phyloP scores from a whole-genome alignment of 192 early-diverging fungal species.

The Neocallimastix lanati region DNA sequence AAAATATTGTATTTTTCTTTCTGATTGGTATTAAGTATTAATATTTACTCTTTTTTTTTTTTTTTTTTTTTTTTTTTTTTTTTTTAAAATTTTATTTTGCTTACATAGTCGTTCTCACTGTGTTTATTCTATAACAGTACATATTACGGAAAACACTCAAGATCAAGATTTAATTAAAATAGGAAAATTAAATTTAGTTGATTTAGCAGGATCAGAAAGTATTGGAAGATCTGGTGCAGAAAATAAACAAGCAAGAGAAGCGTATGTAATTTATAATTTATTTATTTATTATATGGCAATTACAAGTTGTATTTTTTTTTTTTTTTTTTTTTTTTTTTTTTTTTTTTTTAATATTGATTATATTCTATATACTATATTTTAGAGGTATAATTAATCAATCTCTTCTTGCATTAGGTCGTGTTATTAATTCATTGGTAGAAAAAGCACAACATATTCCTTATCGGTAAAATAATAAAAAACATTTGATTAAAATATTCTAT shows the following conservation, averaged over 20 bases:
- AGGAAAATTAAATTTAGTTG: slow-evolving; percentile 93
- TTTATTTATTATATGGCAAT: too few relatives aligned
- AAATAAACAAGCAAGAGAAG: slow-evolving; percentile 63
- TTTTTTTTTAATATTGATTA: too few relatives aligned
- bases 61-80: too few relatives aligned
- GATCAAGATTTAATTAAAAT: slow-evolving; percentile 72
- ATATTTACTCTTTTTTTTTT: too few relatives aligned
- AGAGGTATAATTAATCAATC: slow-evolving; percentile 2
- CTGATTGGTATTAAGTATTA: too few relatives aligned
- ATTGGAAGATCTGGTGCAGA: slow-evolving; percentile 79
- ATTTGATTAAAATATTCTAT: too few relatives aligned
- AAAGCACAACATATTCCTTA: slow-evolving; percentile 47
- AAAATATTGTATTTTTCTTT: too few relatives aligned
- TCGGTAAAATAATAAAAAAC: not conserved
- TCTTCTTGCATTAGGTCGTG: slow-evolving; percentile 44
- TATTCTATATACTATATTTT: too few relatives aligned
- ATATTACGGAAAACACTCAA: slow-evolving; percentile 65
- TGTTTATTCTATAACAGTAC: slow-evolving; percentile 75
- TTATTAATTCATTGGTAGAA: slow-evolving; percentile 49
- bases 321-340: too few relatives aligned
- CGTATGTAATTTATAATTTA: too few relatives aligned
- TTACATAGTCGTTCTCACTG: slow-evolving; percentile 81
- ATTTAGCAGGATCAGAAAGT: slow-evolving; percentile 88
- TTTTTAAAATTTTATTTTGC: too few relatives aligned
- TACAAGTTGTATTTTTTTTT: too few relatives aligned